phyloP scores from a whole-genome alignment of 2,329 filamentous ascomycete species.

The Ophiostoma populinum region DNA sequence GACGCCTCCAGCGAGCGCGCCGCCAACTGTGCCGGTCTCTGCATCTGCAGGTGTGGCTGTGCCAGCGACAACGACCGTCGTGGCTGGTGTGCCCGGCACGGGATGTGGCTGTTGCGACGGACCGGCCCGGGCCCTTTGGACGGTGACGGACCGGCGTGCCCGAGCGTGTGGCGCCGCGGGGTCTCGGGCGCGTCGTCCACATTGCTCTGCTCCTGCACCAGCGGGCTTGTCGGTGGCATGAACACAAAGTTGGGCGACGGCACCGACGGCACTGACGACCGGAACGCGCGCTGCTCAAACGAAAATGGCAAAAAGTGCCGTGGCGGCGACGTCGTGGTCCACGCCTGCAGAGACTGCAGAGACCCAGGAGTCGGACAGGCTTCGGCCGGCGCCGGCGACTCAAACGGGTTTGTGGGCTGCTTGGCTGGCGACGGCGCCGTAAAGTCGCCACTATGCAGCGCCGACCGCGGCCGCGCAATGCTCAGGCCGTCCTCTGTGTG shows the following conservation, averaged over 20 bases:
- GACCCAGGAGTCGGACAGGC: constrained; percentile 11
- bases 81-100: constrained; percentile 65
- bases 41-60: constrained; percentile 23
- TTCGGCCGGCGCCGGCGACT: constrained; percentile 2
- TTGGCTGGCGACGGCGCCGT: constrained; percentile 20
- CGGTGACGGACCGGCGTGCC: no score
- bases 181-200: constrained; percentile 34
- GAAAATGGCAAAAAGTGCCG: constrained; percentile 30
- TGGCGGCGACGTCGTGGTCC: constrained; percentile 40
- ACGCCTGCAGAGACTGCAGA: no score
- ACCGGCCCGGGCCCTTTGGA: constrained; percentile 22
- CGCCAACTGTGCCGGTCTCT: constrained; percentile 35
- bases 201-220: constrained; percentile 78
- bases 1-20: constrained; percentile 61
- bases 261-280: constrained; percentile 32
- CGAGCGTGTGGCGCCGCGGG: constrained; percentile 53
- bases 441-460: constrained; percentile 51
- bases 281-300: constrained; percentile 18
- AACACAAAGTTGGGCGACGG: constrained; percentile 69
- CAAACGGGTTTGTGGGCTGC: background rate
- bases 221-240: constrained; percentile 76
- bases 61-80: constrained; percentile 51
- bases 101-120: constrained; percentile 40
- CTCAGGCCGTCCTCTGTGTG: constrained; percentile 35
- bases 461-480: constrained; percentile 71